A percentile compares a stretch with the other conserved stretches of the same genome.
These are phyloP conservation scores for Annulohypoxylon maeteangense DNA, from an alignment of 495 filamentous ascomycete genomes.

Conservation along the genomic window DNA sequence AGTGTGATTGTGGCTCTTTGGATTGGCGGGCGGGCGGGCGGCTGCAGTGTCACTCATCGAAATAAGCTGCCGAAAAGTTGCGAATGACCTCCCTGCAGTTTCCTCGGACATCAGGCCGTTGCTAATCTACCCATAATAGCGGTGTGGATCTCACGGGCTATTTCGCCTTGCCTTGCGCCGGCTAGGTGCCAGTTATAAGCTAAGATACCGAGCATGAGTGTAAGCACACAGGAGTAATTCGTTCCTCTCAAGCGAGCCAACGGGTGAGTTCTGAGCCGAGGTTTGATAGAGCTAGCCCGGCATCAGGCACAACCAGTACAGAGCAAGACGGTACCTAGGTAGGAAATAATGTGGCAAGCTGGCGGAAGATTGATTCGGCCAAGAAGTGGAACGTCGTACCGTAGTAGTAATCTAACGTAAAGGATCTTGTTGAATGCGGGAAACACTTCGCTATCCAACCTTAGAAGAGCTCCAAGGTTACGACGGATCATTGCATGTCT, in stretches of 20 bases:
- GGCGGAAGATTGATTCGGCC: constrained; percentile 19
- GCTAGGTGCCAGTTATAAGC: constrained; percentile 13
- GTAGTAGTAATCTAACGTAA: constrained; percentile 42
- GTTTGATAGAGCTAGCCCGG: constrained; percentile 22
- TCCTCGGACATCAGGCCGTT: constrained; percentile 28
- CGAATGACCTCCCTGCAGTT: constrained; percentile 39
- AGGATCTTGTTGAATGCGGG: constrained; percentile 29
- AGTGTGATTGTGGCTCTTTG: constrained; percentile 23
- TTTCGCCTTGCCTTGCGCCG: constrained; percentile 6
- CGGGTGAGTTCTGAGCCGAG: background rate
- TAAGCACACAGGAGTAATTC: constrained; percentile 14
- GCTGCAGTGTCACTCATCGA: constrained; percentile 40
- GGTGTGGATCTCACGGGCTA: constrained; percentile 20
- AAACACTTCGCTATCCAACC: constrained; percentile 39
- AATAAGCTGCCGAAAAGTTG: constrained; percentile 33
- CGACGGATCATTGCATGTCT: constrained; percentile 24
- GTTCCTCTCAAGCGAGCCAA: background rate
- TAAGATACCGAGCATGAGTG: constrained; percentile 1
- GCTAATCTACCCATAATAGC: constrained; percentile 32
- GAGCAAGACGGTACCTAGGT: constrained; percentile 15
- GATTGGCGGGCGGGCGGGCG: constrained; percentile 20
- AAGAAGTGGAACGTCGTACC: constrained; percentile 33
- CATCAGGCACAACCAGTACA: constrained; percentile 5
- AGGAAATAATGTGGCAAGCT: constrained; percentile 34
- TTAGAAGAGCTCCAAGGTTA: constrained; percentile 29